Conservation (phyloP, 371 early-diverging fungal genomes). For the Haplosporangium sp. region DNA sequence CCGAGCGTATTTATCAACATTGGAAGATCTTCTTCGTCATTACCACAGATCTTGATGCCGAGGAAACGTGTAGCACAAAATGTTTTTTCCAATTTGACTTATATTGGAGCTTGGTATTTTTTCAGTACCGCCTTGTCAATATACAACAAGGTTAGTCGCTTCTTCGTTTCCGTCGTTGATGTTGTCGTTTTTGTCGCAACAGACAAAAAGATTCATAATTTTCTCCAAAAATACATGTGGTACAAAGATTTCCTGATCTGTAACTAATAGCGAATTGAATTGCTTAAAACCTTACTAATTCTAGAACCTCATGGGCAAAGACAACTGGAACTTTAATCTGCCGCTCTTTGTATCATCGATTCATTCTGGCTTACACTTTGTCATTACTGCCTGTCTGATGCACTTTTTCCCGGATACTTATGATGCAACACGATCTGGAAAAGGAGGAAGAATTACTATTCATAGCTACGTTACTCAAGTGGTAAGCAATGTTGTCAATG, state of each 20-base stretch:
- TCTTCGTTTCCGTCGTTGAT: too few species aligned
- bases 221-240: background rate
- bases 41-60: conserved; percentile 52
- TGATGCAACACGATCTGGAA: conserved; percentile 49
- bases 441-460: conserved; percentile 48
- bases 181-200: too few species aligned
- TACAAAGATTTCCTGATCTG: background rate
- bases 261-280: too few species aligned
- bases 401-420: conserved; percentile 57
- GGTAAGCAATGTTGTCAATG: conserved; percentile 52
- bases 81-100: conserved; percentile 55
- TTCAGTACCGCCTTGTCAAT: conserved; percentile 82
- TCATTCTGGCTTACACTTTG: conserved; percentile 73
- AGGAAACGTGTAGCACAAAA: conserved; percentile 43
- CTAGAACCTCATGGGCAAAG: conserved; percentile 71
- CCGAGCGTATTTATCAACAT: conserved; percentile 49
- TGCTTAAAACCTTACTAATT: background rate
- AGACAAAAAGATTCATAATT: too few species aligned
- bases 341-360: conserved; percentile 84
- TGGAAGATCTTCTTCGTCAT: conserved; percentile 30
- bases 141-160: conserved; percentile 82
- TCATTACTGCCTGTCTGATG: conserved; percentile 67
- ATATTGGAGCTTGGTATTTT: conserved; percentile 66
- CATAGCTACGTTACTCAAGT: conserved; percentile 65
- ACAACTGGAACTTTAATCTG: conserved; percentile 79